Conservation (phyloP, 1,139 yeast species). For the Yamadazyma buinensis region DNA sequence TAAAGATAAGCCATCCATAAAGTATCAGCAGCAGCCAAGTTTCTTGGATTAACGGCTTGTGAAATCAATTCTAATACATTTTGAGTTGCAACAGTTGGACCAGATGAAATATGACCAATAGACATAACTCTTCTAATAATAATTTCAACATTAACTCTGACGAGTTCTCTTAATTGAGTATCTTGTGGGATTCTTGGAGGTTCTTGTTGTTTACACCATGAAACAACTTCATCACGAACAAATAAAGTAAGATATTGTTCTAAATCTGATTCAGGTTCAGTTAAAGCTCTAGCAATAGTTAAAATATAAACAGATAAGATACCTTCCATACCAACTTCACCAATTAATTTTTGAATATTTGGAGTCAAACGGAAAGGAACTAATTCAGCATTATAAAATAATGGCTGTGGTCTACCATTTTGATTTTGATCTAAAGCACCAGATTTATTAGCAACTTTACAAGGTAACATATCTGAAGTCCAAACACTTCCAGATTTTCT, state of each 20-base stretch:
- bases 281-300: constrained; percentile 80
- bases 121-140: constrained; percentile 67
- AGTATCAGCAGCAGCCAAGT: constrained; percentile 87
- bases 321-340: constrained; percentile 91
- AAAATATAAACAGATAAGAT: constrained; percentile 80
- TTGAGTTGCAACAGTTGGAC: constrained; percentile 84
- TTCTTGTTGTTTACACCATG: constrained; percentile 91
- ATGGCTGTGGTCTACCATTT: constrained; percentile 69
- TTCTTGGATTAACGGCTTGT: constrained; percentile 94
- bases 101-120: constrained; percentile 75
- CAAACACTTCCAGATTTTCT: constrained; percentile 83
- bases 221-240: constrained; percentile 89
- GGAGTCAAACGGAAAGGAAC: constrained; percentile 98
- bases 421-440: constrained; percentile 55
- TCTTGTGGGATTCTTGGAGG: constrained; percentile 63
- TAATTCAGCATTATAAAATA: constrained; percentile 89
- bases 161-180: constrained; percentile 81
- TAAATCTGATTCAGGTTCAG: constrained; percentile 87
- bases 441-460: constrained; percentile 64
- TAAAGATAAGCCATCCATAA: constrained; percentile 94
- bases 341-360: constrained; percentile 88
- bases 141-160: constrained; percentile 80
- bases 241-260: constrained; percentile 86
- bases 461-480: constrained; percentile 95
- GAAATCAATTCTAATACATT: constrained; percentile 87